Conservation (phyloP, 2,329 filamentous ascomycete species). For the Aspergillus vadensis region DNA sequence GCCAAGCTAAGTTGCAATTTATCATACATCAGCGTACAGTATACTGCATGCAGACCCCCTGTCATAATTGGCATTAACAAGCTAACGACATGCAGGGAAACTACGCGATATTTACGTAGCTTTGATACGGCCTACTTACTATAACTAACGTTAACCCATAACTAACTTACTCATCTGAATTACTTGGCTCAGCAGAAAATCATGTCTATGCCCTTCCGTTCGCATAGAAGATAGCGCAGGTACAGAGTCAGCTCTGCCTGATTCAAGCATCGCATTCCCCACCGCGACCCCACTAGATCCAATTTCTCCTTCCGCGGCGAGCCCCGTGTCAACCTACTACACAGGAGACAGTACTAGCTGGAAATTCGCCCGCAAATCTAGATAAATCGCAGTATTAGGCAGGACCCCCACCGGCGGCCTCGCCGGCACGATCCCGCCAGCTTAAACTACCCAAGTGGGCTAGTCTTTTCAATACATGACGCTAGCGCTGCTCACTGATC, state of each 20-base stretch:
- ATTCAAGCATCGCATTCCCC: neutral
- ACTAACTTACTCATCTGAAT: neutral
- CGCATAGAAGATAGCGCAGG: neutral
- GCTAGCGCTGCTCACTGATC: slow-evolving; percentile 15
- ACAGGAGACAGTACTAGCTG: neutral
- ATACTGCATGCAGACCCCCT: neutral
- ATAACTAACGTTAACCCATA: neutral
- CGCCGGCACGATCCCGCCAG: neutral
- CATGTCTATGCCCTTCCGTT: neutral
- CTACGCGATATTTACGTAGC: neutral
- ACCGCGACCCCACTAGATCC: neutral
- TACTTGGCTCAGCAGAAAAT: neutral
- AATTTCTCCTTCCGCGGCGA: neutral
- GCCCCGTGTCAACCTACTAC: neutral
- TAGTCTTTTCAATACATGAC: slow-evolving; percentile 8
- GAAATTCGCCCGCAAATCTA: too few species aligned
- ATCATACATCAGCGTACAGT: neutral
- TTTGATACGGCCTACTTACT: neutral
- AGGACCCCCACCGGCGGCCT: neutral
- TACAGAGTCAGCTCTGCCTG: neutral
- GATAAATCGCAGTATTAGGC: neutral
- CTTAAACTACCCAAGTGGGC: neutral
- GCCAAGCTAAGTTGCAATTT: neutral
- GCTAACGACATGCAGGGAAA: neutral
- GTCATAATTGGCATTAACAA: neutral